Base-by-base conservation (phyloP, 176 grass and related monocot species). In the Aegilops umbellulata region DNA sequence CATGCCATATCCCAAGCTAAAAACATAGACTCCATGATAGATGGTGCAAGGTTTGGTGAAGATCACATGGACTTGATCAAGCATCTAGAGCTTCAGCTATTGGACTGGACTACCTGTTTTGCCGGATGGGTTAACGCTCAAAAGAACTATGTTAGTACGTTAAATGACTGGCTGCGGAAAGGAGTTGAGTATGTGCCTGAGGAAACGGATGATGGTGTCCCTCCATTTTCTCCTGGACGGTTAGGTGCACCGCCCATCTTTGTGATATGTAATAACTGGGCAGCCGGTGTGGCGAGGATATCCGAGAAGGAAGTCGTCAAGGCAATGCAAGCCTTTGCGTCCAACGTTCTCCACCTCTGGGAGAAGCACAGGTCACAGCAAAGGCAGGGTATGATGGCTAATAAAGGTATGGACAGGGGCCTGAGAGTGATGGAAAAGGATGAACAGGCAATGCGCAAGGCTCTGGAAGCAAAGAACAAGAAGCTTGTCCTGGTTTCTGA, bases 221-320 rank as follows among this genome's bases (percentile, higher is more conserved):
- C 90, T 84, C 97, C 97, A 1, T 97, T 94, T 86, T 99, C 97
- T 88, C 97, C 97, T 15, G 97, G 97, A 4, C 87, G 97, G 29
- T 69, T 99, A 77, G 97, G 94, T 35, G 97, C 89, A 10, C 97
- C 97, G 34, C 92, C 92, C 11, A 88, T 99, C 41, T 99, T 99
- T 44, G 77, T 96, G 69, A 94, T 99, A 79, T 97, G 88, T 42
- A 96, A 97, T 39, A 91, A 90, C 16, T 99, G 97, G 97, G 89
- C 87, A 24, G 84, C 38, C 4, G 63, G 84, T 77, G 91, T 99
- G 85, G 55, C 44, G 16, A 93, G 73, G 85, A 84, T 91, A 83
- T 92, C 90, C 0, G 92, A 91, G 79, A 93, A 62, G 36, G 97
- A 96, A 76, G 94, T 94, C 12, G 84, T 91, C 24, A 74, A 77